phyloP scores from a whole-genome alignment of 352 stramenopile genomes.

The Globisporangium nodosum region DNA sequence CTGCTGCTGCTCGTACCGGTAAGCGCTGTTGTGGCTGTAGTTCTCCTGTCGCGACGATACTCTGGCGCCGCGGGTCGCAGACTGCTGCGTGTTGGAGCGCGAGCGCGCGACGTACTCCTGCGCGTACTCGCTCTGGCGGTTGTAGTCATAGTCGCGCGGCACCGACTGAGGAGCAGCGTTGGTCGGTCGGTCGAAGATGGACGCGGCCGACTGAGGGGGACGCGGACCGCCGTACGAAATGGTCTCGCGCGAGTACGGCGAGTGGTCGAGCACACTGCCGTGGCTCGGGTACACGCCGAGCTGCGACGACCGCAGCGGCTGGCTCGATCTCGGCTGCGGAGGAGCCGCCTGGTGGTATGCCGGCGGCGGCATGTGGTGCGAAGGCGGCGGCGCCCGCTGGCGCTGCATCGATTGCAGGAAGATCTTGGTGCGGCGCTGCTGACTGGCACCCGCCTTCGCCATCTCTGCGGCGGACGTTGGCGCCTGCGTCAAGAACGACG shows the following conservation, averaged over 20 bases:
- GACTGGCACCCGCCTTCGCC: conserved; percentile 7
- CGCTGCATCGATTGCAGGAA: conserved; percentile 68
- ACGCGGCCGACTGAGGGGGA: conserved; percentile 22
- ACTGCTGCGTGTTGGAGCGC: conserved; percentile 8
- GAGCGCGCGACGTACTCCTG: conserved; percentile 2
- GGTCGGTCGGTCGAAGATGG: conserved; percentile 60
- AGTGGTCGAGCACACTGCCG: conserved; percentile 21
- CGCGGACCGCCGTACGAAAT: conserved; percentile 20
- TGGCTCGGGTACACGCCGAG: conserved; percentile 27
- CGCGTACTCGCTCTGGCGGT: conserved; percentile 7
- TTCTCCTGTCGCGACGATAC: conserved; percentile 10
- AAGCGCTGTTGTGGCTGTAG: conserved; percentile 10
- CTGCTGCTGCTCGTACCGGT: conserved; percentile 9
- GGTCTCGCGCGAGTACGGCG: conserved; percentile 24
- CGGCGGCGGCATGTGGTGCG: conserved; percentile 5
- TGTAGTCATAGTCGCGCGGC: conserved; percentile 11
- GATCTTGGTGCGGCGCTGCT: conserved; percentile 47
- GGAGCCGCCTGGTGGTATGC: conserved; percentile 20
- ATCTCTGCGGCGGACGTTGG: conserved; percentile 15
- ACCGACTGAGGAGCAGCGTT: conserved; percentile 3
- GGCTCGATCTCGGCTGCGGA: conserved; percentile 18
- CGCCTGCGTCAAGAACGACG: conserved; percentile 51
- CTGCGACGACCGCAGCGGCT: conserved; percentile 28
- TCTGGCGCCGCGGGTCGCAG: neutral
- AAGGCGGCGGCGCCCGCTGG: conserved; percentile 13